These are phyloP conservation scores for Ascochyta clinopodiicola DNA, from an alignment of 2,329 filamentous ascomycete genomes.

Conservation along the genomic window DNA sequence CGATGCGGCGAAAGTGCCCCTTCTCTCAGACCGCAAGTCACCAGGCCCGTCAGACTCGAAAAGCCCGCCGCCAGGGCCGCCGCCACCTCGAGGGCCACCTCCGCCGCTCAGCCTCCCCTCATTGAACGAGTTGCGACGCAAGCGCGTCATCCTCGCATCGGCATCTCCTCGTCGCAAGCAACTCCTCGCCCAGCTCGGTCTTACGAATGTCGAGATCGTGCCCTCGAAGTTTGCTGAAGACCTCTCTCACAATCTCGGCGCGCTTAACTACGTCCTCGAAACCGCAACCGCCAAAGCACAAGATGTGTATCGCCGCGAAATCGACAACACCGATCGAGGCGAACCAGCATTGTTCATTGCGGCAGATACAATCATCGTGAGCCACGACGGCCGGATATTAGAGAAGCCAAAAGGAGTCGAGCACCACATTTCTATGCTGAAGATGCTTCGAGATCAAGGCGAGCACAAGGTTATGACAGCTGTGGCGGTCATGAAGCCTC, in stretches of 20 bases:
- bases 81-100: conserved; percentile 66
- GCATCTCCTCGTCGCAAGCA: conserved; percentile 84
- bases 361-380: conserved; percentile 89
- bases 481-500: conserved; percentile 80
- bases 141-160: conserved; percentile 88
- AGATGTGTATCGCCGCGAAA: conserved; percentile 69
- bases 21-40: conserved; percentile 25
- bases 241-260: conserved; percentile 84
- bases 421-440: conserved; percentile 85
- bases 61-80: conserved; percentile 47
- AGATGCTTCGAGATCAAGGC: conserved; percentile 76
- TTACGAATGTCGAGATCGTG: conserved; percentile 80
- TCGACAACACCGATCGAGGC: conserved; percentile 61
- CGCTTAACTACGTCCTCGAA: conserved; percentile 88
- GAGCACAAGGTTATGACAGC: conserved; percentile 86
- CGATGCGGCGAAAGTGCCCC: conserved; percentile 36
- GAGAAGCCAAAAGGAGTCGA: conserved; percentile 88
- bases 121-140: conserved; percentile 75
- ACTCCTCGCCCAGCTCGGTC: conserved; percentile 81
- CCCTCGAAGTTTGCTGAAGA: conserved; percentile 87
- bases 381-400: conserved; percentile 75
- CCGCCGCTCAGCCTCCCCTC: conserved; percentile 80
- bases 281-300: conserved; percentile 86
- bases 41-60: conserved; percentile 23
- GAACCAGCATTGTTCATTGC: conserved; percentile 88